Evolutionary conservation across 2,329 filamentous ascomycete species (phyloP).

Genomic region (Phyllosticta capitalensis): DNA sequence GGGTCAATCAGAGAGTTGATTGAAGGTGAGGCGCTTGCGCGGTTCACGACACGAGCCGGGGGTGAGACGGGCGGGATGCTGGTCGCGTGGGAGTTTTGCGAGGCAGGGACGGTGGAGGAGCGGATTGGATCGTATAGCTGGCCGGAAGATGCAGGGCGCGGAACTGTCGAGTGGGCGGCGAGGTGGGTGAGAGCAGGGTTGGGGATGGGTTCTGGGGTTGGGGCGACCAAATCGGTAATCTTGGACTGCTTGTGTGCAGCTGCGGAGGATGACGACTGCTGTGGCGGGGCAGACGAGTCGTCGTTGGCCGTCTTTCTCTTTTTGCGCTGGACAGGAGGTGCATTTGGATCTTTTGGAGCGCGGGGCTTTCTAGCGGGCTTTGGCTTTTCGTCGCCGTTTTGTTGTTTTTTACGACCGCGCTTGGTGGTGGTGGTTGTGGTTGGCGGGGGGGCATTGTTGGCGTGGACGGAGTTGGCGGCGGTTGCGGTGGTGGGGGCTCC

Average conservation of each 20-base stretch:
- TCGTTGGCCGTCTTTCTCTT: slow-evolving; percentile 26
- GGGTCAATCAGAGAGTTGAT: slow-evolving; percentile 86
- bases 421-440: slow-evolving; percentile 29
- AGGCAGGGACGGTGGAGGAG: slow-evolving; percentile 41
- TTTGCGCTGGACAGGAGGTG: slow-evolving; percentile 38
- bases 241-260: slow-evolving; percentile 27
- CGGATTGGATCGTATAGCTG: slow-evolving; percentile 87
- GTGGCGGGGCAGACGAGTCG: slow-evolving; percentile 14
- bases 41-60: slow-evolving; percentile 44
- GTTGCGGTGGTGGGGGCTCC: slow-evolving; percentile 20
- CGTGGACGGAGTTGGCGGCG: slow-evolving; percentile 18
- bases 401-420: slow-evolving; percentile 35
- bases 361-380: slow-evolving; percentile 37
- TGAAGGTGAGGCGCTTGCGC: slow-evolving; percentile 81
- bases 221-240: slow-evolving; percentile 30
- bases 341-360: slow-evolving; percentile 41
- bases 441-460: slow-evolving; percentile 19
- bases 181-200: slow-evolving; percentile 29
- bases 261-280: slow-evolving; percentile 16
- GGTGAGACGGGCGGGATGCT: slow-evolving; percentile 39
- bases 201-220: slow-evolving; percentile 19
- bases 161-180: slow-evolving; percentile 38
- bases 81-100: slow-evolving; percentile 29
- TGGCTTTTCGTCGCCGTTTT: slow-evolving; percentile 33
- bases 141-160: slow-evolving; percentile 54